Base-by-base conservation (phyloP, 2,329 filamentous ascomycete genomes). In the Colletotrichum siamense region DNA sequence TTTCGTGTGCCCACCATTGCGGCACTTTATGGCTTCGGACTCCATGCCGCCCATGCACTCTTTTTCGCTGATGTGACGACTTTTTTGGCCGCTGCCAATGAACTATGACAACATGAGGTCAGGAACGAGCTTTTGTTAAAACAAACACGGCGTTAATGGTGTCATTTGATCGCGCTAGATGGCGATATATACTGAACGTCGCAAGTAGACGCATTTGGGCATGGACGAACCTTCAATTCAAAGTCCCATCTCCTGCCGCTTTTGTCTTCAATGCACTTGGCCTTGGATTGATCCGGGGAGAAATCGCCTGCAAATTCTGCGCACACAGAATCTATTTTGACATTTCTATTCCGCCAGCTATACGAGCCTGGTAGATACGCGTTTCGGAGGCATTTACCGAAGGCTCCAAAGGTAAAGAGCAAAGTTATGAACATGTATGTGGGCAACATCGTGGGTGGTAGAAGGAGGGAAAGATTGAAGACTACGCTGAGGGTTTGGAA, bases 391-490 rank as follows among this genome's bases (percentile, higher is more conserved):
- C 39, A 44, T 44, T 44, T 44, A 0, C 39, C 39, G 0, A 44
- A 44, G 0, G 39, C 18, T 12, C 39, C 39, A 18, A 12, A 44
- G 0, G 39, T 12, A 1, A 44, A 44, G 5, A n/a, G 18, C 18
- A 44, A 44, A 12, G 39, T 44, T 0, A 44, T n/a, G 39, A 44
- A 44, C 0, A 44, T 6, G 9, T 1, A 7, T 4, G 9, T 44
- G 0, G 39, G 18, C 39, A 44, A 44, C 39, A 44, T 44, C 9
- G 9, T n/a, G 0, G 9, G 18, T n/a, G 18, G 1, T 4, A 44
- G 39, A 44, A 44, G 0, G 16, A n/a, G 9, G 9, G 9, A 44
- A 44, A 12, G 9, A 0, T 0, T n/a, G 39, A 44, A 44, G 0
- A n/a, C 0, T 44, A 44, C 1, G 18, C 0, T 44, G 18, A 12